Evolutionary conservation across 495 filamentous ascomycete species (phyloP), one percentile per base, ranked within the genome.

Genomic region (Daldinia loculata): DNA sequence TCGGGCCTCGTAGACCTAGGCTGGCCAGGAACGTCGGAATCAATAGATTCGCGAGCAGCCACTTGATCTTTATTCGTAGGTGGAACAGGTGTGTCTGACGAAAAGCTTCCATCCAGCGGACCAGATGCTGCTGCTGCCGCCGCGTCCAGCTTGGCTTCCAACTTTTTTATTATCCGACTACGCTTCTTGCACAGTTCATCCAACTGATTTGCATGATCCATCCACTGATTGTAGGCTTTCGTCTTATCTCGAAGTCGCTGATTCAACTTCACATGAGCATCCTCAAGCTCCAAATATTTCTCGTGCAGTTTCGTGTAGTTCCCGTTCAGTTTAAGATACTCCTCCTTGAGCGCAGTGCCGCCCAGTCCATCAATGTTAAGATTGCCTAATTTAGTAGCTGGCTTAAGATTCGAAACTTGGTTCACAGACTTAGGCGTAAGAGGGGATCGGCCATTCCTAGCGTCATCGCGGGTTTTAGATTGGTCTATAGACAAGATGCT

Each of bases 261-360:
- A 11, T 70, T 76, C 9, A 74, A 67, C 43, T 71, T 56, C 29
- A 53, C 12, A 79, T 72, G 67, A 80, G 84, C 69, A 67, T 78
- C 61, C 80, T 86, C 61, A 30, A 77, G 66, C 57, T 72, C 66
- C 19, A 39, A 39, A 43, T 67, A 78, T 22, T 71, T 79, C 32
- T 56, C 55, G 55, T 74, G 48, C 30, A 81, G 19, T 6, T 67
- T 68, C 12, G 63, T 53, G 41, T 78, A 76, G 2, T 61, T 72
- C 36, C 74, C 69, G 2, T 59, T 56, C 0, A 82, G 63, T 15
- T 76, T 80, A 11, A 48, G 41, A 58, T 76, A 78, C 27, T 78
- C 72, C 24, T 65, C 74, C 50, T 77, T 74, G 12, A 77, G 75
- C 26, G 75, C 69, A n/a, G 75, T 59, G 27, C 64, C 34, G 6